Evolutionary conservation across 805 yeast genomes (phyloP), one percentile per base, ranked within the genome.

Genomic region (Ogataea corticis): DNA sequence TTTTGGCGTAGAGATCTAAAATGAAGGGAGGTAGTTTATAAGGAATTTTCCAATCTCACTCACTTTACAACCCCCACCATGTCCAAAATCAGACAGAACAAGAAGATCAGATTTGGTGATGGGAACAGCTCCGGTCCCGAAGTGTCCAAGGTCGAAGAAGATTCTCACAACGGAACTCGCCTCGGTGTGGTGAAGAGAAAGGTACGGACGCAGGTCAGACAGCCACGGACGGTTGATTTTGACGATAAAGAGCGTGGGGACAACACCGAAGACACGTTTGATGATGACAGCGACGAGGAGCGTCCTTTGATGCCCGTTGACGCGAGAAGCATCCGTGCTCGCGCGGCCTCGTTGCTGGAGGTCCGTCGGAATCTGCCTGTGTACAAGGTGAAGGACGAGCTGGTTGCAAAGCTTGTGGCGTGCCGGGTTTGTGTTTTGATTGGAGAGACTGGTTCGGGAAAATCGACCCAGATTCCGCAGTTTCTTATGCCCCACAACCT

Each of bases 391-490:
- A 80, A 80, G 55, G 82, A 79, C 35, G 75, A 79, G 42, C 76
- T 92, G 14, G 61, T 86, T 49, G 67, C 74, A 9, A 77, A 80
- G 50, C 59, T 92, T 2, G 46, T 67, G 2, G 49, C 67, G 10
- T 77, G 83, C 56, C 82, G 77, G 50, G 95, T 90, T 4, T 81
- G 91, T 0, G 80, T 92, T 1, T 73, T 92, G 15, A 86, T 94
- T 61, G 98, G 98, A 67, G 98, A 92, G 62, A 92, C 99, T 0
- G 99, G 99, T 67, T 50, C 53, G 97, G 68, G 98, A 89, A 63
- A 92, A 62, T 91, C 98, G 3, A 92, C 99, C 0, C 99, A 92
- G 69, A 83, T 92, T 38, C 98, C 99, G 0, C 98, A 92, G 62
- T 84, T 92, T 53, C 62, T 92, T n/a, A 77, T 87, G 67, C 76